A percentile compares a stretch with the other conserved stretches of the same genome.
phyloP scores from a whole-genome alignment of 2,329 filamentous ascomycete genomes.

The Lecanosticta acicola region DNA sequence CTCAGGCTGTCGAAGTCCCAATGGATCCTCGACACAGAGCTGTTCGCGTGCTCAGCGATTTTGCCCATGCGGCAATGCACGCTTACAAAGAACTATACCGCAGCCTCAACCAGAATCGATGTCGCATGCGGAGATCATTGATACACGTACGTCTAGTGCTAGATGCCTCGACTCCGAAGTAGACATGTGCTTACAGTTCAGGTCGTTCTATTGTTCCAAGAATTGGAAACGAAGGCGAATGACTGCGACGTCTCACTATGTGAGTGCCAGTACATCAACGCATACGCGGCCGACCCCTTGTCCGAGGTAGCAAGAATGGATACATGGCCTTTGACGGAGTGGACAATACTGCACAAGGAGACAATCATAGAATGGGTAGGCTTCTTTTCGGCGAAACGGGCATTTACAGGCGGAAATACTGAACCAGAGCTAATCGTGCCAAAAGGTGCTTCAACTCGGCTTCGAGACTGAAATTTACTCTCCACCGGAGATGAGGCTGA shows the following conservation, averaged over 20 bases:
- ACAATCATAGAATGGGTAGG: conserved; percentile 72
- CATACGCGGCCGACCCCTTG: neutral
- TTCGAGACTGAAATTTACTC: conserved; percentile 93
- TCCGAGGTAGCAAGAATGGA: neutral
- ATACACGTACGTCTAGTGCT: conserved; percentile 58
- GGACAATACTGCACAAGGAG: conserved; percentile 89
- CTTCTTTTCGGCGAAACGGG: neutral
- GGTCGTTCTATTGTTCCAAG: conserved; percentile 64
- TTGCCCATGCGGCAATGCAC: conserved; percentile 48
- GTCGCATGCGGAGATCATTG: conserved; percentile 80
- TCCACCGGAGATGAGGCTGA: conserved; percentile 60
- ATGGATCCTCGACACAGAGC: conserved; percentile 69
- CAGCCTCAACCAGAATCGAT: conserved; percentile 82
- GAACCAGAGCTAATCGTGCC: neutral
- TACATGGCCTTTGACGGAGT: conserved; percentile 64
- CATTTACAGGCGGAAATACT: too few relatives aligned
- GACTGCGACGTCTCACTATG: conserved; percentile 22
- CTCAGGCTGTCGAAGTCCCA: conserved; percentile 69
- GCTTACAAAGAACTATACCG: conserved; percentile 80
- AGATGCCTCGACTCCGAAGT: neutral
- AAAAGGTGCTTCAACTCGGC: conserved; percentile 63
- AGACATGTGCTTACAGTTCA: neutral
- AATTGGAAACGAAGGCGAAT: conserved; percentile 67
- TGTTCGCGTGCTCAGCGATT: conserved; percentile 66
- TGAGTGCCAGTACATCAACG: neutral